phyloP scores from a whole-genome alignment of 176 grass and related monocot genomes.

The Phoenix dactylifera region DNA sequence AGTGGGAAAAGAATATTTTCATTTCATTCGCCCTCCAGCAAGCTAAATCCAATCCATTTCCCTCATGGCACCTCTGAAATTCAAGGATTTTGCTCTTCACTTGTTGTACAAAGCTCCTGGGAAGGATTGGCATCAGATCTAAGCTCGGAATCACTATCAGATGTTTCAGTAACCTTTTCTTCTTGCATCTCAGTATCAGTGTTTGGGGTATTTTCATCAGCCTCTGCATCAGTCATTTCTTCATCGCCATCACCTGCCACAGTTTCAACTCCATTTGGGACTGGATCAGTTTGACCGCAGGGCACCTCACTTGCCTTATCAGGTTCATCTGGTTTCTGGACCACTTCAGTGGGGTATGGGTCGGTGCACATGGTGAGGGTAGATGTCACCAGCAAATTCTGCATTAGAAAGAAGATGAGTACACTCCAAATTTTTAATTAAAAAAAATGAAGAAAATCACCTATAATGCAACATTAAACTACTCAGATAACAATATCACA shows the following conservation, averaged over 20 bases:
- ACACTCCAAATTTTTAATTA: too few relatives aligned
- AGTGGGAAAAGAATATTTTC: too few relatives aligned
- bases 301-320: conserved; percentile 20
- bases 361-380: conserved; percentile 63
- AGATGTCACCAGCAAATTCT: conserved; percentile 92
- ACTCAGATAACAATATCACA: too few relatives aligned
- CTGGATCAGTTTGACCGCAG: conserved; percentile 19
- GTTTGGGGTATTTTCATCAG: conserved; percentile 7
- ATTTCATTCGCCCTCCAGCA: too few relatives aligned
- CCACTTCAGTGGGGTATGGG: conserved; percentile 43
- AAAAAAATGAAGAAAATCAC: too few relatives aligned
- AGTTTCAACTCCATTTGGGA: conserved; percentile 50
- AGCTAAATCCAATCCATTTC: too few relatives aligned
- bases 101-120: conserved; percentile 15
- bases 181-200: conserved; percentile 39
- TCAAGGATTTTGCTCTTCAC: conserved; percentile 8
- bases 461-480: too few relatives aligned
- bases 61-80: background rate
- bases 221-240: conserved; percentile 81
- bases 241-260: conserved; percentile 45
- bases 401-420: conserved; percentile 14
- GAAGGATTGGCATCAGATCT: conserved; percentile 10
- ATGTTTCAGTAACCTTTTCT: conserved; percentile 37
- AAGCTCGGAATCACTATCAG: conserved; percentile 5
- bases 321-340: conserved; percentile 25